Base-by-base conservation (phyloP, 2,329 filamentous ascomycete genomes). In the Trichoderma harzianum region DNA sequence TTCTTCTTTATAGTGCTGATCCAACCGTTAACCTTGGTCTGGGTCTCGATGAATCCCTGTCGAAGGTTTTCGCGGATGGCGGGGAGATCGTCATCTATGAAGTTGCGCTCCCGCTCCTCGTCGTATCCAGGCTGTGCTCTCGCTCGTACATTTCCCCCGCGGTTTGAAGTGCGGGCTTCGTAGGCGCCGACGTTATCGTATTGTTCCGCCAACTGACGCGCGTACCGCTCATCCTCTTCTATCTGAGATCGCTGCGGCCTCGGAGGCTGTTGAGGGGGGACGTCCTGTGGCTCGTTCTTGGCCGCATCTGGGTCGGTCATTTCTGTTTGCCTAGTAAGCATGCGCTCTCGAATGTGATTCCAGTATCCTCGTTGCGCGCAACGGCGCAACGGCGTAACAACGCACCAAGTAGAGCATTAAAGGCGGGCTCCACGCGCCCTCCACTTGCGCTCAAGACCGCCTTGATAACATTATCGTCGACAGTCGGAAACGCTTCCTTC, bases 41-140 rank as follows among this genome's bases (percentile, higher is more conserved):
- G 96, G 2, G 96, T 98, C 79, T 99, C 95, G 70, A 94, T 78
- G 83, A 99, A 99, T 5, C 96, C 96, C 83, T 98, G 97, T 79
- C 92, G 92, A 76, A 99, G 88, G 78, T 97, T 98, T 79, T 97
- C 94, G 75, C 91, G 91, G 79, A 99, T 98, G 64, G 95, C 90
- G 1, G 96, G 95, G 16, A 99, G 88, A 76, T 99, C 96, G 77
- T 99, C 96, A 77, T 99, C 96, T 76, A 98, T 89, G 82, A 99
- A 99, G 84, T 90, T 98, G 78, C 92, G 92, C 77, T 97, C 94
- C 62, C 88, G 89, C 47, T 90, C 78, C 16, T 75, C 76, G 1
- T 18, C 55, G 21, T n/a, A 28, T 12, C 8, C 39, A 3, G 55
- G 70, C 34, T 55, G 70, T 24, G 62, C 65, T 70, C 18, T 77